Evolutionary conservation across 2,329 filamentous ascomycete species (phyloP).

Genomic region (Neopestalotiopsis sp.): DNA sequence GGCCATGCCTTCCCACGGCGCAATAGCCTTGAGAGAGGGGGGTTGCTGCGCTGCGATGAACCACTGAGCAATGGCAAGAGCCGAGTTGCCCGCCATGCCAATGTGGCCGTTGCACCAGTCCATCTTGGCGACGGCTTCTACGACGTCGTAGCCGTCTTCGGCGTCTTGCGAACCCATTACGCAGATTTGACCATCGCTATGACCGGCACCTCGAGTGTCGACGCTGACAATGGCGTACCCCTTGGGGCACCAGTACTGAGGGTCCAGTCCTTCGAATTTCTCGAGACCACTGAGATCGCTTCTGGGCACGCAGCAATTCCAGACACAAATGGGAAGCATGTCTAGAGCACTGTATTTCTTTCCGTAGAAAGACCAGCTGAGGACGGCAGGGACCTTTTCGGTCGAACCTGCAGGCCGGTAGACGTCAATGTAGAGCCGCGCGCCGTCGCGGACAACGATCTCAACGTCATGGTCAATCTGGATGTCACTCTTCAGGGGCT

Average conservation of each 20-base stretch:
- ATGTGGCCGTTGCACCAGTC: slow-evolving; percentile 51
- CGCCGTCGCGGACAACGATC: slow-evolving; percentile 49
- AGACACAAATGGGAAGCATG: slow-evolving; percentile 38
- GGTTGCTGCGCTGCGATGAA: slow-evolving; percentile 47
- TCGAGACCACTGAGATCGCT: slow-evolving; percentile 30
- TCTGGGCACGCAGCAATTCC: slow-evolving; percentile 28
- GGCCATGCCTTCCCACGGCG: slow-evolving; percentile 50
- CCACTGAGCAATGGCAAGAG: slow-evolving; percentile 48
- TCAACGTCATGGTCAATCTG: slow-evolving; percentile 50
- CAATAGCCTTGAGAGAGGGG: slow-evolving; percentile 47
- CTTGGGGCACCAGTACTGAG: slow-evolving; percentile 33
- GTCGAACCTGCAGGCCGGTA: slow-evolving; percentile 45
- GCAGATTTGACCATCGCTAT: slow-evolving; percentile 31
- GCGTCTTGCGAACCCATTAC: slow-evolving; percentile 48
- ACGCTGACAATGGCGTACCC: slow-evolving; percentile 43
- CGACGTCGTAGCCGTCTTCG: slow-evolving; percentile 50
- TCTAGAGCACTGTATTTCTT: slow-evolving; percentile 49
- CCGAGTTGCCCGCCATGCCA: slow-evolving; percentile 50
- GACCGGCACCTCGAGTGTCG: slow-evolving; percentile 38
- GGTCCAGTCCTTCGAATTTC: slow-evolving; percentile 34
- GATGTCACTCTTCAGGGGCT: slow-evolving; percentile 43
- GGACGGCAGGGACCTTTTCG: slow-evolving; percentile 47
- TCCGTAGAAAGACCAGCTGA: slow-evolving; percentile 52
- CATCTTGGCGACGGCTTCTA: slow-evolving; percentile 46
- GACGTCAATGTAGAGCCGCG: slow-evolving; percentile 48